Percentiles rank a stretch among this genome's conserved stretches.
phyloP scores from a whole-genome alignment of 257 asterid genomes.

The Solanum chmielewskii region DNA sequence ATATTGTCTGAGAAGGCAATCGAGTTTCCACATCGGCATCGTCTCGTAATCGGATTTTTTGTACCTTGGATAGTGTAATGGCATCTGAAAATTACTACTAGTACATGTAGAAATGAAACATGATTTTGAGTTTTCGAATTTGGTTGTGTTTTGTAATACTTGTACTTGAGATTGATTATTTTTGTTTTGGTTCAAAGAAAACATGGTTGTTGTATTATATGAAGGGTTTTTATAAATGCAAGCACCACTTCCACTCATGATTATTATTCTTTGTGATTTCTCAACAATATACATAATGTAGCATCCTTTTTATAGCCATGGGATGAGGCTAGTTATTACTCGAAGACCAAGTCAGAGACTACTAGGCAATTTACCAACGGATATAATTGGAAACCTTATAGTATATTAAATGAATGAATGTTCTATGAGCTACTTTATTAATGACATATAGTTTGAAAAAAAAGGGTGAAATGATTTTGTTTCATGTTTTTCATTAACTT shows the following conservation, averaged over 20 bases:
- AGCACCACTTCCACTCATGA: neutral
- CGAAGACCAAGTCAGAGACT: neutral
- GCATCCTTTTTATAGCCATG: neutral
- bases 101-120: neutral
- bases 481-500: neutral
- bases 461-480: too few species aligned
- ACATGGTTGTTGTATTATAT: neutral
- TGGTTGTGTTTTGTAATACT: neutral
- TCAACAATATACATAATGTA: neutral
- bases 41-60: slow-evolving; percentile 11
- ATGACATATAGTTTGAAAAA: neutral
- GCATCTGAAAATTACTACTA: neutral
- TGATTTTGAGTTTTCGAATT: neutral
- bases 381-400: neutral
- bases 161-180: neutral
- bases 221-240: neutral
- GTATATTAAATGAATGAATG: neutral
- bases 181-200: neutral
- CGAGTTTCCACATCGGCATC: slow-evolving; percentile 14
- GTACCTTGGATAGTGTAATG: slow-evolving; percentile 2
- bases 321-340: neutral
- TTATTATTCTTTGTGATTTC: neutral
- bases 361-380: rapidly evolving
- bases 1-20: slow-evolving; percentile 10
- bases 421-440: neutral